Conservation (phyloP, 2,329 filamentous ascomycete species). For the Trichoderma oligosporum region DNA sequence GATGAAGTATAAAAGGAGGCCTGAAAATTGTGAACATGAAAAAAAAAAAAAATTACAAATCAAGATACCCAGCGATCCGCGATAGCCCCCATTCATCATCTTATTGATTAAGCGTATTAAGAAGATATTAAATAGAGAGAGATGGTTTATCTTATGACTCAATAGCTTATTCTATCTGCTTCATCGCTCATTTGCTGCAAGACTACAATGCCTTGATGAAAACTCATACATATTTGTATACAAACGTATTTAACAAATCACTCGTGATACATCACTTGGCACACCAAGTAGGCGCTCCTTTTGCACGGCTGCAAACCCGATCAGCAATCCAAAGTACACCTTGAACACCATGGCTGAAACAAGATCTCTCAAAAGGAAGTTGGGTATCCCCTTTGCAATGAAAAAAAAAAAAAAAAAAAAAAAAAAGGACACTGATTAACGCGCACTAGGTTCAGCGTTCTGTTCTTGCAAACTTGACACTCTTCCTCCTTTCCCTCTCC, state of each 20-base stretch:
- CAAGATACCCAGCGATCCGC: not conserved
- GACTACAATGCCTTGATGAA: too few species aligned
- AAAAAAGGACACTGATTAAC: not conserved
- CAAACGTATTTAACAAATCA: not conserved
- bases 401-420: not conserved
- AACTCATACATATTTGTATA: not conserved
- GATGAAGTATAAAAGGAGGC: not conserved
- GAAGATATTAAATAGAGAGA: not conserved
- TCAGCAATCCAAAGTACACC: not conserved
- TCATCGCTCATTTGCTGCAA: not conserved
- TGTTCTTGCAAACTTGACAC: conserved; percentile 57
- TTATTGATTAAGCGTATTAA: not conserved
- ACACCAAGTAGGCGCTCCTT: not conserved
- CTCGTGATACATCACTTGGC: not conserved
- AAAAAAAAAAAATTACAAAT: not conserved
- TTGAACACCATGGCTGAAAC: conserved; percentile 6
- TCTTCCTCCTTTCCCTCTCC: conserved; percentile 57
- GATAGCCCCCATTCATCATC: not conserved
- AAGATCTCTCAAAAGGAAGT: too few species aligned
- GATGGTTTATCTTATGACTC: not conserved
- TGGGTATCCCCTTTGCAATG: too few species aligned
- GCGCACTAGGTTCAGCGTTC: conserved; percentile 24
- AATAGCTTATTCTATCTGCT: not conserved
- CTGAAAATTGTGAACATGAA: not conserved
- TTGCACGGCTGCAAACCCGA: not conserved